Conservation (phyloP, 768 basidiomycete species). For the Lactarius indigo region DNA sequence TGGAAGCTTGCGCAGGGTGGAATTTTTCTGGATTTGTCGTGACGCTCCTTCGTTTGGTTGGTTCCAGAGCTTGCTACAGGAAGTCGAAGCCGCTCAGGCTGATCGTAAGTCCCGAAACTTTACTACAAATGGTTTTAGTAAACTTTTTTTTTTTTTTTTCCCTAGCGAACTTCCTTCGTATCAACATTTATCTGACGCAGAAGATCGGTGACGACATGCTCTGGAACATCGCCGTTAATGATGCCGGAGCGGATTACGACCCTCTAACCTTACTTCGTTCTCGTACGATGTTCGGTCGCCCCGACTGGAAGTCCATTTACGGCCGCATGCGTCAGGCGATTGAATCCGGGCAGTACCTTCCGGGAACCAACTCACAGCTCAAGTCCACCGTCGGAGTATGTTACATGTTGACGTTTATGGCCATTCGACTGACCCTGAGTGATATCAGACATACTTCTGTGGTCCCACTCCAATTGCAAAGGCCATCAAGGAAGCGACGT, state of each 20-base stretch:
- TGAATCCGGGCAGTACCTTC: slow-evolving; percentile 77
- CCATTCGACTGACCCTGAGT: slow-evolving; percentile 7
- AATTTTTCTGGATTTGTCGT: slow-evolving; percentile 93
- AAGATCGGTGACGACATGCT: slow-evolving; percentile 84
- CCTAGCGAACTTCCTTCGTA: slow-evolving; percentile 85
- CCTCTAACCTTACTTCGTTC: slow-evolving; percentile 85
- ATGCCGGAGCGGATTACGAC: slow-evolving; percentile 81
- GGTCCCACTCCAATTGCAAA: slow-evolving; percentile 76
- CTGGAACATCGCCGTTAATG: slow-evolving; percentile 89
- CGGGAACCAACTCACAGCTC: slow-evolving; percentile 71
- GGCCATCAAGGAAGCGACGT: slow-evolving; percentile 68
- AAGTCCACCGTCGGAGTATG: slow-evolving; percentile 82
- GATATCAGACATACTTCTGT: slow-evolving; percentile 77
- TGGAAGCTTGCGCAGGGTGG: slow-evolving; percentile 80
- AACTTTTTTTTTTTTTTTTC: slow-evolving; percentile 6
- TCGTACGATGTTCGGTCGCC: slow-evolving; percentile 88
- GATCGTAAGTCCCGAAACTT: slow-evolving; percentile 60
- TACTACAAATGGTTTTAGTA: background rate
- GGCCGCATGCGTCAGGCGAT: slow-evolving; percentile 70
- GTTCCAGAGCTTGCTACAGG: slow-evolving; percentile 88
- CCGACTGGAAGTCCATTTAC: slow-evolving; percentile 86
- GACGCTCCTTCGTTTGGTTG: slow-evolving; percentile 97
- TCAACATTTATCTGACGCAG: slow-evolving; percentile 88
- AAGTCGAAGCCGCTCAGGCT: slow-evolving; percentile 84
- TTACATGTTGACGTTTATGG: slow-evolving; percentile 22